Conservation (phyloP, 371 early-diverging fungal species). For the Mortierella sp. region DNA sequence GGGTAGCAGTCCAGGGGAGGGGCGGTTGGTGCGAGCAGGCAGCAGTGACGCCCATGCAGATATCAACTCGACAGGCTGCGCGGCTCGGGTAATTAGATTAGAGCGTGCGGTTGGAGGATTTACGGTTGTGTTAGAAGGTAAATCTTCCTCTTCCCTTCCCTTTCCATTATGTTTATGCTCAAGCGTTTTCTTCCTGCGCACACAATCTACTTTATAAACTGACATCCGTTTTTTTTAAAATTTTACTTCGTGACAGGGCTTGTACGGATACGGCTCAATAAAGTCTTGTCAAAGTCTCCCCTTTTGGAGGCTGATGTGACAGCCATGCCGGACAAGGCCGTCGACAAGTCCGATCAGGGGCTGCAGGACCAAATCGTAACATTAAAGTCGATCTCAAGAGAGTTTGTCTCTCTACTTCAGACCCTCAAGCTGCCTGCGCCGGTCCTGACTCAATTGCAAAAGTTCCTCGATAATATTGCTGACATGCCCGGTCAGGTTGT, state of each 20-base stretch:
- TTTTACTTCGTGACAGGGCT: constrained; percentile 16
- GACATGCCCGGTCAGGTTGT: constrained; percentile 73
- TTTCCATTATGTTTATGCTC: too few relatives aligned
- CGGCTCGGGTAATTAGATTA: constrained; percentile 49
- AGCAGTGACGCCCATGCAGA: constrained; percentile 17
- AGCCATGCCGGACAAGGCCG: constrained; percentile 47
- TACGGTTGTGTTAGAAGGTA: constrained; percentile 50
- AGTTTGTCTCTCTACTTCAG: constrained; percentile 68
- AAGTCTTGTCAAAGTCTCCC: constrained; percentile 29
- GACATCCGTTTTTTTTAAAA: not conserved
- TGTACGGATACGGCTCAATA: constrained; percentile 44
- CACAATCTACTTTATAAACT: not conserved
- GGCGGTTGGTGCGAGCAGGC: constrained; percentile 18
- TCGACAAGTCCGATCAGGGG: constrained; percentile 63
- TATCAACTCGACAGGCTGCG: constrained; percentile 42
- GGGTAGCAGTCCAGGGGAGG: not conserved
- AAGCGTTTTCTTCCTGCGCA: too few relatives aligned
- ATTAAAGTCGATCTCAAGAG: constrained; percentile 70
- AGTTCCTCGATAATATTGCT: constrained; percentile 68
- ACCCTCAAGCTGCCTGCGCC: constrained; percentile 77
- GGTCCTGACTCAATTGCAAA: constrained; percentile 70
- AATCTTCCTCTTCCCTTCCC: too few relatives aligned
- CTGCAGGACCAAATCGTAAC: constrained; percentile 65
- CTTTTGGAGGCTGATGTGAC: constrained; percentile 43
- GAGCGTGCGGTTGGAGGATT: constrained; percentile 50